Evolutionary conservation across 169 alveolate genomes (phyloP).

Genomic region (Theileria annulata): DNA sequence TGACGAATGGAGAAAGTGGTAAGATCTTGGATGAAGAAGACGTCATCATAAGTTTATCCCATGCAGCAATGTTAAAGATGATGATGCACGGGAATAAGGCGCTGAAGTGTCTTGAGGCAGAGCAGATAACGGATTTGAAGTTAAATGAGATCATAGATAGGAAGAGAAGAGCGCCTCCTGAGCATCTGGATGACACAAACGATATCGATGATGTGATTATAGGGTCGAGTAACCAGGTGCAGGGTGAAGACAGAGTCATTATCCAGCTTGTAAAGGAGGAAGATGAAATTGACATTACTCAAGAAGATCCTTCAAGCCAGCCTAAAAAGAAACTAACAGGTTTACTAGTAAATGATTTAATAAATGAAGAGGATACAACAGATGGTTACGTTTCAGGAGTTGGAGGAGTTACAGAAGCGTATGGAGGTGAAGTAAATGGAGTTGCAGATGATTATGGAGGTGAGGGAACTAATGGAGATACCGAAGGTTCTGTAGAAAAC

Average conservation of each 20-base stretch:
- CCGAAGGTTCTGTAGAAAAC: conserved; percentile 35
- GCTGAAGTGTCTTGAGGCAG: conserved; percentile 55
- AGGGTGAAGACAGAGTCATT: conserved; percentile 58
- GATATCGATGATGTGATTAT: conserved; percentile 45
- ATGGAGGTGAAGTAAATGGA: conserved; percentile 56
- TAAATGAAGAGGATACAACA: not conserved
- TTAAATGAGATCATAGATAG: conserved; percentile 53
- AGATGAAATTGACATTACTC: conserved; percentile 18
- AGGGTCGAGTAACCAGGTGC: conserved; percentile 57
- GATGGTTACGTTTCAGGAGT: not conserved
- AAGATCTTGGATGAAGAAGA: conserved; percentile 8
- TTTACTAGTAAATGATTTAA: not conserved
- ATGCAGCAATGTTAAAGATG: conserved; percentile 81
- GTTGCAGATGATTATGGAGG: conserved; percentile 27
- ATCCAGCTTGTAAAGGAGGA: conserved; percentile 69
- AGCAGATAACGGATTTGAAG: conserved; percentile 25
- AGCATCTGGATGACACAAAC: conserved; percentile 63
- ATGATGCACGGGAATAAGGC: conserved; percentile 85
- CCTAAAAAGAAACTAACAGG: not conserved
- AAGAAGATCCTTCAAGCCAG: not conserved
- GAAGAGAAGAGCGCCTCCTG: conserved; percentile 65
- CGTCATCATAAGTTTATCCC: conserved; percentile 61
- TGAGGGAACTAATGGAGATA: not conserved
- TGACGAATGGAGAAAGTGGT: conserved; percentile 34
- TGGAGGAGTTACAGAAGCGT: conserved; percentile 32